Conservation (phyloP, 2,329 filamentous ascomycete species). For the Pseudomassariella vexata region DNA sequence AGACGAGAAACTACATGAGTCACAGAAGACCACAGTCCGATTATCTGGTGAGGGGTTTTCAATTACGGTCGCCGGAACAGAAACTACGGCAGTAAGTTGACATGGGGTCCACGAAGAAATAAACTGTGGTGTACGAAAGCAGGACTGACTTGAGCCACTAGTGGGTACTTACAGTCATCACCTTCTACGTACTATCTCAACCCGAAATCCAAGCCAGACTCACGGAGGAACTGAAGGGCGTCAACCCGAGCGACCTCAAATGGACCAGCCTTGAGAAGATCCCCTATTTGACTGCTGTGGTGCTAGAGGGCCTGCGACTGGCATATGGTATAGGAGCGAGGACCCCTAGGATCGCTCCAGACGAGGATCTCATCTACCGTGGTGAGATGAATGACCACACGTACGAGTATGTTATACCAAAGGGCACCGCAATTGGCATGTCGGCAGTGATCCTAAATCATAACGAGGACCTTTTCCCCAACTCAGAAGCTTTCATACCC, state of each 20-base stretch:
- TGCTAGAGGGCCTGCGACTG: conserved; percentile 16
- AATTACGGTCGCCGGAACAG: conserved; percentile 31
- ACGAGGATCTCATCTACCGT: conserved; percentile 14
- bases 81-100: conserved; percentile 28
- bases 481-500: conserved; percentile 13
- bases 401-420: conserved; percentile 13
- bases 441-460: conserved; percentile 11
- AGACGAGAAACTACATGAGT: conserved; percentile 22
- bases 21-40: conserved; percentile 26
- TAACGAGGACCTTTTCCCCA: conserved; percentile 14
- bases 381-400: conserved; percentile 7
- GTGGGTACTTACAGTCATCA: conserved; percentile 5
- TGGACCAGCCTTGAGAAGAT: conserved; percentile 15
- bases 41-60: conserved; percentile 33
- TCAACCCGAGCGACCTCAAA: conserved; percentile 9
- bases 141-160: neutral
- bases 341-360: conserved; percentile 10
- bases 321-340: conserved; percentile 12
- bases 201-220: conserved; percentile 22
- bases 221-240: conserved; percentile 23
- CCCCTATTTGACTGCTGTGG: conserved; percentile 14
- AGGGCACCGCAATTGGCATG: conserved; percentile 16
- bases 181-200: conserved; percentile 20
- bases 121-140: no score
- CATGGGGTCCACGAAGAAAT: conserved; percentile 9